Percentiles rank a stretch among this genome's conserved stretches.
Evolutionary conservation across 2,329 filamentous ascomycete species (phyloP).

Genomic region (Aspergillus aculeatus): DNA sequence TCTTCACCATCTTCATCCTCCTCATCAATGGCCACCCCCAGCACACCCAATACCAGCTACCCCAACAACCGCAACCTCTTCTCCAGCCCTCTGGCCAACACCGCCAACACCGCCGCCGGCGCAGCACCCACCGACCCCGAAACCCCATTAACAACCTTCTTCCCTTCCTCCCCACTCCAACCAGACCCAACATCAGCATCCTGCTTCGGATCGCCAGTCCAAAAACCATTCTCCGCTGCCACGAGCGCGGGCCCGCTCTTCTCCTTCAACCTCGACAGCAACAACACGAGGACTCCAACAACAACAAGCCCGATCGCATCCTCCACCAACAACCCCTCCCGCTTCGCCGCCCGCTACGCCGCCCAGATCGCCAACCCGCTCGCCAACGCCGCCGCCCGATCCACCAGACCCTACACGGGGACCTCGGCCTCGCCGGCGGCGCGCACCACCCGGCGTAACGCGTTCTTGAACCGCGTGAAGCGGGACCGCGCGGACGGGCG

Average conservation of each 20-base stretch:
- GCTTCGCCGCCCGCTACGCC: slow-evolving; percentile 29
- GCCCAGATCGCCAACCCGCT: slow-evolving; percentile 32
- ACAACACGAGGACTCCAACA: not conserved
- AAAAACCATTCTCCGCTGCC: not conserved
- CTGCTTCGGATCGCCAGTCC: not conserved
- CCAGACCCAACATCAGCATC: not conserved
- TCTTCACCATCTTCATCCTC: not conserved
- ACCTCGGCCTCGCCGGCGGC: slow-evolving; percentile 26
- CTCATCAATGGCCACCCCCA: not conserved
- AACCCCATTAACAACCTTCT: no score
- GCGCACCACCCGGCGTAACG: slow-evolving; percentile 36
- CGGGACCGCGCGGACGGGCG: slow-evolving; percentile 40
- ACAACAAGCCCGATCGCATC: not conserved
- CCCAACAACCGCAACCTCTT: not conserved
- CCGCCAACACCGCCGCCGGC: not conserved
- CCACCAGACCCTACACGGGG: slow-evolving; percentile 14
- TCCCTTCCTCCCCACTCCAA: not conserved
- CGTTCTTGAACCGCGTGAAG: slow-evolving; percentile 44
- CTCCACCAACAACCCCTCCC: not conserved
- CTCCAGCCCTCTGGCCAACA: not conserved
- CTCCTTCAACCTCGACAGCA: not conserved
- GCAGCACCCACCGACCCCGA: no score
- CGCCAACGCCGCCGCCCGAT: not conserved
- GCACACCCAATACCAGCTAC: not conserved
- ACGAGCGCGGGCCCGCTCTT: not conserved